Conservation (phyloP, 208 protist genomes). For the Leishmania guyanensis region DNA sequence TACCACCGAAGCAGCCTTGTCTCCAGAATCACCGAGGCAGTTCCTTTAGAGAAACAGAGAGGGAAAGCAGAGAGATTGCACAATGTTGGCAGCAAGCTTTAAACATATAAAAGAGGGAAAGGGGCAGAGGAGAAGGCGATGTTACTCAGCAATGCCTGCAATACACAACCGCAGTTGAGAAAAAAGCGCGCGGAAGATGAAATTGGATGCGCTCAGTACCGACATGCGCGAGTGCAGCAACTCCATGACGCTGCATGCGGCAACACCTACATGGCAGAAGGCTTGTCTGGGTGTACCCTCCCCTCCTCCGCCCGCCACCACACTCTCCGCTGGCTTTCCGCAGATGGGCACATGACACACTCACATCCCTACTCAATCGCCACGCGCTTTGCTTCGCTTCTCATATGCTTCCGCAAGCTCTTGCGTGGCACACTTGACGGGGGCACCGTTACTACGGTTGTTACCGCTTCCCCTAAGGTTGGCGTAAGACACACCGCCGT, state of each 20-base stretch:
- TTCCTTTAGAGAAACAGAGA: neutral
- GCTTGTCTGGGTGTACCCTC: neutral
- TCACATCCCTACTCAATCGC: constrained; percentile 17
- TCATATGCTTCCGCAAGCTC: neutral
- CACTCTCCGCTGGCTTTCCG: neutral
- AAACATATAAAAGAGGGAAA: neutral
- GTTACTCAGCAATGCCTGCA: neutral
- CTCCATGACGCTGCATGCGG: neutral
- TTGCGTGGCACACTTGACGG: neutral
- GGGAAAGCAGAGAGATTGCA: neutral
- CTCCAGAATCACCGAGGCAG: neutral
- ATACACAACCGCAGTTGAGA: neutral
- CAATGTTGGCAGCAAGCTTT: neutral
- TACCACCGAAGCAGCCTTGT: neutral
- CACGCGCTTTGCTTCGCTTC: constrained; percentile 21
- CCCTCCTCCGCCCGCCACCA: neutral
- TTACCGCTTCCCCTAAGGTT: neutral
- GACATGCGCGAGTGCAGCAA: neutral
- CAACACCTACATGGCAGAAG: neutral
- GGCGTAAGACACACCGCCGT: constrained; percentile 20
- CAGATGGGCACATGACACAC: neutral
- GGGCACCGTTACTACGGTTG: constrained; percentile 15
- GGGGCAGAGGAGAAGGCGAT: no score
- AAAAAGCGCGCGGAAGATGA: neutral
- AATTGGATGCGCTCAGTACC: neutral